phyloP scores from a whole-genome alignment of 306 rosid species.

The Rosa rugosa region DNA sequence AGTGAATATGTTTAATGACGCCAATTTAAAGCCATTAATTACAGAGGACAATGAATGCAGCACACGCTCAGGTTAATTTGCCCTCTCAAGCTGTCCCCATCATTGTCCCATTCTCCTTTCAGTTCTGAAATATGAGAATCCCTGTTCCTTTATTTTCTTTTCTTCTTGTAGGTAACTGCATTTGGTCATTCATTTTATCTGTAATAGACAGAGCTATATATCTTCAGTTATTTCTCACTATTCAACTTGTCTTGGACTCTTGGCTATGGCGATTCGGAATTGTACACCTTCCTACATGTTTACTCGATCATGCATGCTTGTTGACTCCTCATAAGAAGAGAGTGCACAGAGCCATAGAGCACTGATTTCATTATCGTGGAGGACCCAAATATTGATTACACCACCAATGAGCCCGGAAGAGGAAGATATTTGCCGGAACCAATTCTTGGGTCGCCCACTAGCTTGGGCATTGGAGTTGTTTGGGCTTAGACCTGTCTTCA shows the following conservation, averaged over 20 bases:
- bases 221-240: not conserved
- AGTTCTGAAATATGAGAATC: not conserved
- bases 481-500: not conserved
- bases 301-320: too few relatives aligned
- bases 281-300: not conserved
- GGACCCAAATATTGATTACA: not conserved
- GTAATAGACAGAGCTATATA: not conserved
- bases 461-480: not conserved
- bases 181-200: too few relatives aligned
- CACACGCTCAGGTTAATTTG: too few relatives aligned
- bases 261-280: not conserved
- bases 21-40: too few relatives aligned
- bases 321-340: not conserved
- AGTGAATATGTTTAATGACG: too few relatives aligned
- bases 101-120: not conserved
- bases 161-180: too few relatives aligned
- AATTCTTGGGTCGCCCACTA: not conserved
- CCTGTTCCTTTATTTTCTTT: too few relatives aligned
- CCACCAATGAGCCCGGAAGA: not conserved
- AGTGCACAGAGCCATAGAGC: not conserved
- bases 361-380: not conserved
- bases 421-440: not conserved
- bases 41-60: too few relatives aligned
- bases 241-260: not conserved
- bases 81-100: not conserved